A percentile compares a stretch with the other conserved stretches of the same genome.
Evolutionary conservation across 2,329 filamentous ascomycete genomes (phyloP).

Genomic region (Pseudogymnoascus sp.): DNA sequence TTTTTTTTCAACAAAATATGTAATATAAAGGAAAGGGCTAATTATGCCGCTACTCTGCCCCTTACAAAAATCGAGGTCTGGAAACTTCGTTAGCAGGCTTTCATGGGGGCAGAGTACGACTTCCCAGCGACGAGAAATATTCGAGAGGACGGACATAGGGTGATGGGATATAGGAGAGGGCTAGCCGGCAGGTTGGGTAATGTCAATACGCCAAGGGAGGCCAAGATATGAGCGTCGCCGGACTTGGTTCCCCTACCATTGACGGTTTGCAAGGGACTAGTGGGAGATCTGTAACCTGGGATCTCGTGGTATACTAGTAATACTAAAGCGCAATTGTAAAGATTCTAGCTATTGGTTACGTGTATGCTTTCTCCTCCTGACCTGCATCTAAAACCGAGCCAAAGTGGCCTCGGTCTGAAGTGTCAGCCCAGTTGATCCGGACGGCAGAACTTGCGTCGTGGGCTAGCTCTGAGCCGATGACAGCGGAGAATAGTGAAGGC

Average conservation of each 20-base stretch:
- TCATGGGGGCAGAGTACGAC: background rate
- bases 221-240: background rate
- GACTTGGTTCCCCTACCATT: constrained; percentile 2
- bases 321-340: constrained; percentile 3
- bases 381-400: background rate
- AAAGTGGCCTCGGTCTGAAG: background rate
- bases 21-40: constrained; percentile 3
- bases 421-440: background rate
- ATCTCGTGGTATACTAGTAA: constrained; percentile 1
- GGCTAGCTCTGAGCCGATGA: background rate
- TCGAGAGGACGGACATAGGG: background rate
- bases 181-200: background rate
- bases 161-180: background rate
- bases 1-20: constrained; percentile 9
- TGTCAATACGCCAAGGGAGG: constrained; percentile 7
- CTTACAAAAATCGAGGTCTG: background rate
- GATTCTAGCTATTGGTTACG: background rate
- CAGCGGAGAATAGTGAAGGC: background rate
- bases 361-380: background rate
- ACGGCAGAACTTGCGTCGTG: background rate
- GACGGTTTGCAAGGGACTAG: background rate
- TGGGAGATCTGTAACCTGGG: background rate
- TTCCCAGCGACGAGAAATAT: background rate
- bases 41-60: background rate
- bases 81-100: background rate